Percentiles rank a stretch among this genome's conserved stretches.
These are phyloP conservation scores for Syzygium oleosum DNA, from an alignment of 345 rosid genomes.

Conservation along the genomic window DNA sequence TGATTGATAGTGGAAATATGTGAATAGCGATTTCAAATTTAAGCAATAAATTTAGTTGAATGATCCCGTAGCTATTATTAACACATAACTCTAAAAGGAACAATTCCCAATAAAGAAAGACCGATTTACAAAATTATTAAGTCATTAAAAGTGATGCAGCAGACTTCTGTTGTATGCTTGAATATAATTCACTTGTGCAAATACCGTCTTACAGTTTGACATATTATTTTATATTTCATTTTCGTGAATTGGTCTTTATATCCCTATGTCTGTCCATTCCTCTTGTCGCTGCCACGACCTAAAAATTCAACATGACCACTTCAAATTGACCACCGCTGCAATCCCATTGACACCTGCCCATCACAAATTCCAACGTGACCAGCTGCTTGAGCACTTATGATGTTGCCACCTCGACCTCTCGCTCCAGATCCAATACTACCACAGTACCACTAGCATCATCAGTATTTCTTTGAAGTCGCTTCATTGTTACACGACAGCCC, in stretches of 20 bases:
- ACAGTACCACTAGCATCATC: neutral
- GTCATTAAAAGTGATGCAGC: neutral
- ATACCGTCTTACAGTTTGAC: neutral
- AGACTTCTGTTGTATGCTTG: neutral
- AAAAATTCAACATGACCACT: neutral
- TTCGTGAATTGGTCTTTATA: neutral
- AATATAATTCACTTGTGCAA: neutral
- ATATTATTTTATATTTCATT: neutral
- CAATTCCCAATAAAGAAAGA: neutral
- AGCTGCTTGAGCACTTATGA: neutral
- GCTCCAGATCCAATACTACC: neutral
- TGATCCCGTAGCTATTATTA: neutral
- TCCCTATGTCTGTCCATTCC: neutral
- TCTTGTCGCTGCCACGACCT: neutral
- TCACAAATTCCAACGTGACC: neutral
- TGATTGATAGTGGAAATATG: neutral
- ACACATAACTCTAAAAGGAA: neutral
- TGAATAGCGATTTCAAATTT: neutral
- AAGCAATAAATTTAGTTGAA: neutral
- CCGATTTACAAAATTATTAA: no score
- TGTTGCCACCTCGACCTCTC: neutral
- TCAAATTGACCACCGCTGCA: neutral
- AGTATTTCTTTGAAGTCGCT: neutral
- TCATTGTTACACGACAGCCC: neutral
- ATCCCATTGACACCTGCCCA: neutral